Conservation (phyloP, 768 basidiomycete species). For the Terana coerulea region DNA sequence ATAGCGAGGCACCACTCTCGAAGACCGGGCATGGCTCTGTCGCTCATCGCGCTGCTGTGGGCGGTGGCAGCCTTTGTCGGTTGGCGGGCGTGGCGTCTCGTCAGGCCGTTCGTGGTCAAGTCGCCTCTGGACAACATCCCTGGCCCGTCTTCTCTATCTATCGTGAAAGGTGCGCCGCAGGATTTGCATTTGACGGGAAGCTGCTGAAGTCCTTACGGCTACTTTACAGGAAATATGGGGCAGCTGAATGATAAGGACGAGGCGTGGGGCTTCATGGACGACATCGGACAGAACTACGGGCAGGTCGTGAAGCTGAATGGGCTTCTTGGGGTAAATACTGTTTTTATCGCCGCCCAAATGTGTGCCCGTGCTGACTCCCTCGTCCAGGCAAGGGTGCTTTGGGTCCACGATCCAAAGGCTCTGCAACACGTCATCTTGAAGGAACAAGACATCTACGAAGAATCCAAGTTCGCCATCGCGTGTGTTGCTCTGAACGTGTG, state of each 20-base stretch:
- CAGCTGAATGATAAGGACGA: conserved; percentile 16
- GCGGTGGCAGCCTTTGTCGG: not conserved
- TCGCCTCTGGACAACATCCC: conserved; percentile 15
- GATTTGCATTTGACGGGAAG: not conserved
- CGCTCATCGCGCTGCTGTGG: too few species aligned
- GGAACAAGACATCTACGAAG: conserved; percentile 25
- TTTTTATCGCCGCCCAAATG: not conserved
- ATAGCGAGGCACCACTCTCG: too few species aligned
- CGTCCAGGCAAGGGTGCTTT: conserved; percentile 29
- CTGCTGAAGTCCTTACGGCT: not conserved
- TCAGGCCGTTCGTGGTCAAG: not conserved
- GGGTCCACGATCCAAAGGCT: conserved; percentile 42
- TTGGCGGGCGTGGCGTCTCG: conserved; percentile 3
- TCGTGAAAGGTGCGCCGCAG: conserved; percentile 3
- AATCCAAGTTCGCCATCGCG: conserved; percentile 13
- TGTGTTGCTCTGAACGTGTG: too few species aligned
- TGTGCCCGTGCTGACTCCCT: not conserved
- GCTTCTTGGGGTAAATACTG: conserved; percentile 16
- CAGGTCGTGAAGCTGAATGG: conserved; percentile 17
- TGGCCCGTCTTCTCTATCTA: not conserved
- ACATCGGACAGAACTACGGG: conserved; percentile 16
- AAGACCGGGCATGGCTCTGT: too few species aligned
- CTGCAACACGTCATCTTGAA: conserved; percentile 44
- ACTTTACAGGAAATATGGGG: conserved; percentile 14
- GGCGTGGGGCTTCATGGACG: conserved; percentile 15